These are phyloP conservation scores for Penicillium atrosanguineum DNA, from an alignment of 495 filamentous ascomycete genomes.

Conservation along the genomic window DNA sequence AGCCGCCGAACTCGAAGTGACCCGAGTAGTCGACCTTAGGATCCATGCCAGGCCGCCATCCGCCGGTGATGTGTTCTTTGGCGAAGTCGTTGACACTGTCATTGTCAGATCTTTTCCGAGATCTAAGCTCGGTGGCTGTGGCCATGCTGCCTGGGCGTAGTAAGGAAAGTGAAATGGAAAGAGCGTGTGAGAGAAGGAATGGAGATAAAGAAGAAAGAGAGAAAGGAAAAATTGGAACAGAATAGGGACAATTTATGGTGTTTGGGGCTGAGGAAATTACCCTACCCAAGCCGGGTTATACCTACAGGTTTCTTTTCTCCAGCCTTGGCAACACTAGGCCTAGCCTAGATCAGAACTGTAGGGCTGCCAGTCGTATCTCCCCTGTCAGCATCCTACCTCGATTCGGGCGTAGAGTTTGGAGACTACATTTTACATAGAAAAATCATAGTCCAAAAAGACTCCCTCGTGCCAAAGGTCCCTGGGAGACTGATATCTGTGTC, in stretches of 20 bases:
- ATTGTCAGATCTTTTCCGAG: constrained; percentile 7
- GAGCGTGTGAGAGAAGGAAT: not conserved
- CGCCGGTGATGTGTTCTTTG: constrained; percentile 20
- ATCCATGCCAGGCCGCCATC: constrained; percentile 25
- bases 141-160: constrained; percentile 2
- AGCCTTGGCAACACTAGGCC: not conserved
- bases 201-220: not conserved
- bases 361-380: not conserved
- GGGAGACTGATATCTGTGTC: too few species aligned
- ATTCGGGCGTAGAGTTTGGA: too few species aligned
- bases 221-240: not conserved
- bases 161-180: not conserved
- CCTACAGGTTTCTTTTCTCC: not conserved
- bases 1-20: constrained; percentile 83
- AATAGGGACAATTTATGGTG: not conserved
- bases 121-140: constrained; percentile 1
- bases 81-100: constrained; percentile 4
- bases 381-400: too few species aligned
- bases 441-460: too few species aligned
- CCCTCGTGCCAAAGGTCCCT: too few species aligned
- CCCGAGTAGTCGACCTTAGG: constrained; percentile 46
- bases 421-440: too few species aligned
- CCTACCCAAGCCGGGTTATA: not conserved
- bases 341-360: not conserved
- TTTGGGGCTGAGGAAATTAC: not conserved